These are phyloP conservation scores for Penicillium bovifimosum DNA, from an alignment of 495 filamentous ascomycete species.

Conservation along the genomic window DNA sequence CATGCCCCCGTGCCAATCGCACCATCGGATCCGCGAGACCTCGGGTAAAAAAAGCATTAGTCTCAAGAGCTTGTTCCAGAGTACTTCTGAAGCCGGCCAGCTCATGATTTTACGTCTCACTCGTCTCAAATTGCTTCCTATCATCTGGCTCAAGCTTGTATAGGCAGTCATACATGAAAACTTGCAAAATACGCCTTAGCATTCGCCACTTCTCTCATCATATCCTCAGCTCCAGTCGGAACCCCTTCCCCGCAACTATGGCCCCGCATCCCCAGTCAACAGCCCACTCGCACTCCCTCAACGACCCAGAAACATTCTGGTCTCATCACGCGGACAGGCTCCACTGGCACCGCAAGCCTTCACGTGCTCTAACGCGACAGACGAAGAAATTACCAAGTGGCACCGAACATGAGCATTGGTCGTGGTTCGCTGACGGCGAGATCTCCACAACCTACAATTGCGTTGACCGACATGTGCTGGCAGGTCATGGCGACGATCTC, in stretches of 20 bases:
- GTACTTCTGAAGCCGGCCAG: neutral
- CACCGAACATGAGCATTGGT: conserved; percentile 56
- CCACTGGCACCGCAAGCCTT: conserved; percentile 73
- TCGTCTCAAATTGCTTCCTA: neutral
- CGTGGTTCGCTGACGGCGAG: conserved; percentile 85
- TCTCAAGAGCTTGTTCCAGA: neutral
- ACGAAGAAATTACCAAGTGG: conserved; percentile 47
- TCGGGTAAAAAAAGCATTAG: neutral
- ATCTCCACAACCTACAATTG: conserved; percentile 91
- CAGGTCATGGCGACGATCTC: conserved; percentile 61
- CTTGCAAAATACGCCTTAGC: neutral
- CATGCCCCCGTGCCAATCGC: neutral
- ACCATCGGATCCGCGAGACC: neutral
- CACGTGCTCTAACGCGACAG: conserved; percentile 34
- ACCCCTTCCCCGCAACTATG: conserved; percentile 3
- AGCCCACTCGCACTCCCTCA: conserved; percentile 36
- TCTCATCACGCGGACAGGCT: conserved; percentile 64
- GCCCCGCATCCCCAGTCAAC: conserved; percentile 34
- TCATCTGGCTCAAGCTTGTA: neutral
- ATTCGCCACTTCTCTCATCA: neutral
- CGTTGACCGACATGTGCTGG: conserved; percentile 77
- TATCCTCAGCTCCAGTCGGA: neutral
- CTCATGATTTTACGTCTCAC: neutral
- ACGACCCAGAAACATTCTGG: conserved; percentile 70
- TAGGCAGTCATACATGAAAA: neutral